Base-by-base conservation (phyloP, 2,329 filamentous ascomycete species). In the Fusarium sublunatum region DNA sequence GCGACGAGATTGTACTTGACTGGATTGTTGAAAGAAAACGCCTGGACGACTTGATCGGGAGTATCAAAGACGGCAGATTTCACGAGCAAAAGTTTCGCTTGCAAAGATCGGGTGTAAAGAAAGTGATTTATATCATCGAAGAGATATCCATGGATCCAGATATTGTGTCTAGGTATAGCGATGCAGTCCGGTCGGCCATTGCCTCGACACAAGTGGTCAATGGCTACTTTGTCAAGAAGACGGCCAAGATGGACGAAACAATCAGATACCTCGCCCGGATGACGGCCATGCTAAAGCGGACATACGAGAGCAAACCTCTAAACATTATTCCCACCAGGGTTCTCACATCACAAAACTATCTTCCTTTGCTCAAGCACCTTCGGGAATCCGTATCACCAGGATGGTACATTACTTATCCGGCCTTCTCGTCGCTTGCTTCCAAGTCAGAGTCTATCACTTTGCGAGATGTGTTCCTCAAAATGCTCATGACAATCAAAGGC, bases 21-120 rank as follows among this genome's bases (percentile, higher is more conserved):
- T 92, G 88, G 82, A 91, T 95, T 40, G 84, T 93, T 2, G 91
- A 95, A 76, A 84, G 91, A 59, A 95, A 95, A 73, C 83, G 91
- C 8, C 82, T 93, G 0, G 91, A 94, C 70, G 91, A 95, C 73
- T 78, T 95, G 42, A 83, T 94, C n/a, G 80, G 83, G 46, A 93
- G 90, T 61, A 92, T 95, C 76, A 92, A 91, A 74, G 91, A 94
- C 61, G 90, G 91, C 1, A 87, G 91, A 3, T 94, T 93, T 68
- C 89, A 90, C 66, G 91, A 95, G 73, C 91, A 95, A 72, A 94
- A 95, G 72, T 94, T 93, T 72, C 88, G 91, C 1, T 81, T 94
- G 10, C 84, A 85, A 51, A 86, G 86, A 47, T 91, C 87, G 0
- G 91, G 91, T 0, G 81, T 92, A n/a, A 86, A 85, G 55, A 90